Conservation (phyloP, 345 rosid genomes). For the Salix caprea region DNA sequence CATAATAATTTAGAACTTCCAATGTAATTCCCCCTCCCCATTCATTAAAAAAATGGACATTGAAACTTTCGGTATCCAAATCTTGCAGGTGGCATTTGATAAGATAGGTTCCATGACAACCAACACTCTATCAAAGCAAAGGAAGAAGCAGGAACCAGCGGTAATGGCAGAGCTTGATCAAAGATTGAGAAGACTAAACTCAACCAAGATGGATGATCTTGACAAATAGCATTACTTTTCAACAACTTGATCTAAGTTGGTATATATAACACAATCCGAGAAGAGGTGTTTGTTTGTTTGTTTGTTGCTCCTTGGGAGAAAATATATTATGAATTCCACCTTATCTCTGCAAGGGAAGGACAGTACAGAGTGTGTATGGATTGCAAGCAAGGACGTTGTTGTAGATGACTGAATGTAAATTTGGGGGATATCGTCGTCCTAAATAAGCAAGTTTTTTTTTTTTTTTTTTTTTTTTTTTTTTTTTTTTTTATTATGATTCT, state of each 20-base stretch:
- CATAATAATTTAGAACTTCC: no score
- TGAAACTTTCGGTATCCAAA: not conserved
- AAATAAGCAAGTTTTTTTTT: no score
- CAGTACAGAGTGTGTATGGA: slow-evolving; percentile 11
- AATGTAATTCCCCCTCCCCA: not conserved
- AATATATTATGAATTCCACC: not conserved
- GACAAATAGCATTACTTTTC: slow-evolving; percentile 29
- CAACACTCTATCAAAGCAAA: slow-evolving; percentile 85
- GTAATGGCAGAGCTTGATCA: slow-evolving; percentile 97
- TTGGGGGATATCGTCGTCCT: not conserved
- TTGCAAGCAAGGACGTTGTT: slow-evolving; percentile 14
- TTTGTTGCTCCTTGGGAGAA: slow-evolving; percentile 10
- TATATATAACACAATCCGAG: slow-evolving; percentile 2
- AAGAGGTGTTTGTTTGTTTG: slow-evolving; percentile 4
- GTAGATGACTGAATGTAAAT: slow-evolving; percentile 23
- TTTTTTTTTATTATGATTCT: no score
- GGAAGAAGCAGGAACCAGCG: slow-evolving; percentile 97
- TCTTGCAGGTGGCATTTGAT: slow-evolving; percentile 83
- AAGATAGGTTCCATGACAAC: slow-evolving; percentile 88
- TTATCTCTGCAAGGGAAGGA: slow-evolving; percentile 1
- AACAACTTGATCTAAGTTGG: not conserved
- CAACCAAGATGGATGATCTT: slow-evolving; percentile 44
- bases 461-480: no score
- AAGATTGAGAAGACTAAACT: slow-evolving; percentile 79
- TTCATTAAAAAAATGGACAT: not conserved